A percentile compares a stretch with the other conserved stretches of the same genome.
Evolutionary conservation across 495 filamentous ascomycete species (phyloP).

Genomic region (Hyaloscypha hepaticicola): DNA sequence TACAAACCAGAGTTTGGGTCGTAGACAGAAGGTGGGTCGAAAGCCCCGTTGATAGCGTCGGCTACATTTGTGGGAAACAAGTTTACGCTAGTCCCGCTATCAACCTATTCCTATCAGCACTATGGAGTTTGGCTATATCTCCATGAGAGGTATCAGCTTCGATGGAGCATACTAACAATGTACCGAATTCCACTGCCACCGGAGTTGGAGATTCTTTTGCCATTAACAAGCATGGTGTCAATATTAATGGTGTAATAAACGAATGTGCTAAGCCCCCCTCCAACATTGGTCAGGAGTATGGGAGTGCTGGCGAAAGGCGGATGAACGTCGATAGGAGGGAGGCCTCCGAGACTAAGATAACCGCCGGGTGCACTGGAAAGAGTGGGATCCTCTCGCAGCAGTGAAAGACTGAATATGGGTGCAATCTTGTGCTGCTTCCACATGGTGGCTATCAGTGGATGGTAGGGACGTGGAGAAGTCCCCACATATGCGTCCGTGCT

Average conservation of each 20-base stretch:
- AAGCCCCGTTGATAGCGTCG: conserved; percentile 47
- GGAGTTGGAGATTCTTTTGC: conserved; percentile 27
- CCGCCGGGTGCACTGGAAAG: conserved; percentile 25
- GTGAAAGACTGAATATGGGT: conserved; percentile 55
- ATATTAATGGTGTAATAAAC: conserved; percentile 16
- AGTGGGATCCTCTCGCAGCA: conserved; percentile 29
- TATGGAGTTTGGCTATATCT: conserved; percentile 3
- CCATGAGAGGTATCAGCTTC: conserved; percentile 43
- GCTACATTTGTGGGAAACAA: conserved; percentile 46
- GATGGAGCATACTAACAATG: neutral
- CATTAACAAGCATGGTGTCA: conserved; percentile 14
- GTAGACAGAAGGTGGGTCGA: conserved; percentile 46
- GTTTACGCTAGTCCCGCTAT: conserved; percentile 46
- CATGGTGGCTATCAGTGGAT: conserved; percentile 58
- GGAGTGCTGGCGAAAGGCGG: conserved; percentile 32
- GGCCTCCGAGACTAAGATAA: conserved; percentile 52
- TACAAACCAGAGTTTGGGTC: conserved; percentile 44
- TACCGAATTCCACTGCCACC: conserved; percentile 18
- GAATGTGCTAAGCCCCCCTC: conserved; percentile 22
- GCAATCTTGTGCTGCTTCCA: conserved; percentile 42
- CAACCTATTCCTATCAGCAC: conserved; percentile 35
- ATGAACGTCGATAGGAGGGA: conserved; percentile 35
- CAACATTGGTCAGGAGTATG: conserved; percentile 41
- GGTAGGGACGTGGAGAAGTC: conserved; percentile 37
- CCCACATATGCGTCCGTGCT: conserved; percentile 21